Percentiles rank a stretch among this genome's conserved stretches.
Conservation (phyloP, 202 grass and related monocot genomes). For the Zizania palustris region DNA sequence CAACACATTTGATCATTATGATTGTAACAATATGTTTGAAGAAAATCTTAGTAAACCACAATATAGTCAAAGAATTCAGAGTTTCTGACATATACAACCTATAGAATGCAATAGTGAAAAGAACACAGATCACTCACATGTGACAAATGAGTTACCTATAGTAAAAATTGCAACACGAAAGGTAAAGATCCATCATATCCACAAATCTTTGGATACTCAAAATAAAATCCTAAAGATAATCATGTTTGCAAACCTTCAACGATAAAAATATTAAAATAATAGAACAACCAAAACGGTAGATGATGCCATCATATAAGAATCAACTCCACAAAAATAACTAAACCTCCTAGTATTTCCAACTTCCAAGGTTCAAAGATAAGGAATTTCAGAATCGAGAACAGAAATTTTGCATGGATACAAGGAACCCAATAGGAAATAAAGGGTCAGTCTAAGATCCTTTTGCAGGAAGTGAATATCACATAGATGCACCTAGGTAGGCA, state of each 20-base stretch:
- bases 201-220: neutral
- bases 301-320: neutral
- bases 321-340: neutral
- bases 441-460: neutral
- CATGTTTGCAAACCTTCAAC: neutral
- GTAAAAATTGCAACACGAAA: neutral
- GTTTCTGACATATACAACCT: neutral
- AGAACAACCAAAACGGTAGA: neutral
- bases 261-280: neutral
- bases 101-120: neutral
- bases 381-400: constrained; percentile 19
- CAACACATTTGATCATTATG: constrained; percentile 6
- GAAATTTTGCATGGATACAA: neutral
- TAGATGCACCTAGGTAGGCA: neutral
- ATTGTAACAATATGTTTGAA: neutral
- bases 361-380: neutral
- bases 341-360: constrained; percentile 1
- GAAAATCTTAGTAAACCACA: neutral
- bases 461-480: neutral
- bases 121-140: neutral
- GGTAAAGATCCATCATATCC: constrained; percentile 21
- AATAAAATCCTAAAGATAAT: neutral
- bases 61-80: neutral
- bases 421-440: neutral
- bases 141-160: constrained; percentile 3